Base-by-base conservation (phyloP, 192 early-diverging fungal species). In the Paraglomus brasilianum region DNA sequence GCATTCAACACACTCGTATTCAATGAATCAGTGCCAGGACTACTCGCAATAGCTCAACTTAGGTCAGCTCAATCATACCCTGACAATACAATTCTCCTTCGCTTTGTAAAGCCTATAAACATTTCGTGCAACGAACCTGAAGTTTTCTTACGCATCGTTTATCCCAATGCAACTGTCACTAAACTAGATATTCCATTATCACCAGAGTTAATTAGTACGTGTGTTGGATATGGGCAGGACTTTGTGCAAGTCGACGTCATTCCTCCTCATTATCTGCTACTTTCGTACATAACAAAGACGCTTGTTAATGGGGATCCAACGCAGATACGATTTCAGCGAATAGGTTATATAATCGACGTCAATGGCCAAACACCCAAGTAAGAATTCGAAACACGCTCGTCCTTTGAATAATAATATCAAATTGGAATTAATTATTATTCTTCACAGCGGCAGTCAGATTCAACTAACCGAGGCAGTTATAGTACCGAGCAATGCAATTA, bases 231-330 rank as follows among this genome's bases (percentile, higher is more conserved):
- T 56, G 53, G 53, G 11, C 15, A 1, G 30, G 21, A 56, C 36
- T 30, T 30, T 17, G 53, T 56, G 17, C 21, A 17, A 24, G 21
- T 10, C 11, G 9, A 21, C 17, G 53, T 56, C 36, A 11, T 56
- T 17, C 17, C 17, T 1, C 53, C 21, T 30, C 53, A 17, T 11
- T 56, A 56, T 56, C 36, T 56, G 17, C 21, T 56, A 30, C 15
- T 56, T 11, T 17, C 15, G 11, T 56, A 56, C 4, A 56, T 56
- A 56, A 56, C 53, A 56, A 56, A 56, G 53, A 56, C 17, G 36
- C 1, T 22, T 11, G 21, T 11, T 4, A 56, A 10, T 10, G 53
- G 36, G 11, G 53, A 56, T 56, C 36, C 11, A 11, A 56, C 30
- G 30, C 30, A 30, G 30, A 3, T 3, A 30, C 30, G 36, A 24